These are phyloP conservation scores for Trametes maxima DNA, from an alignment of 768 basidiomycete genomes.

Conservation along the genomic window DNA sequence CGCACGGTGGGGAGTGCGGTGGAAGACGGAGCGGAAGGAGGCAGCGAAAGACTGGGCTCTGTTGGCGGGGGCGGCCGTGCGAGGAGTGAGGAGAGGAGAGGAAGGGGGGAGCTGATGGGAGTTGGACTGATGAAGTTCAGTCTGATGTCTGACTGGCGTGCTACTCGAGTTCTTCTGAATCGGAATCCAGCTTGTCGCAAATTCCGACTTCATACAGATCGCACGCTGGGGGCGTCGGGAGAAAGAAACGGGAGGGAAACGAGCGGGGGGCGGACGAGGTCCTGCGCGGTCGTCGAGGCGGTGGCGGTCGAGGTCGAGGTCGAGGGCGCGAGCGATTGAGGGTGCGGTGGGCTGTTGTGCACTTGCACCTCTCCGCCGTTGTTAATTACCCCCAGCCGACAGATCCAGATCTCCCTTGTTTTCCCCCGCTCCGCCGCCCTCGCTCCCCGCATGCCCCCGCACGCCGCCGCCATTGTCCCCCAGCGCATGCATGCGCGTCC, in stretches of 20 bases:
- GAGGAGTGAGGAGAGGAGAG: constrained; percentile 19
- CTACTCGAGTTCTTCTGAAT: constrained; percentile 23
- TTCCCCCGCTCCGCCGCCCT: not conserved
- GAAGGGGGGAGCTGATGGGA: constrained; percentile 25
- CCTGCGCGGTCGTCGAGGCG: constrained; percentile 2
- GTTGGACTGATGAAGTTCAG: constrained; percentile 29
- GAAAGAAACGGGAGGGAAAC: constrained; percentile 8
- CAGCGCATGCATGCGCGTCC: not conserved
- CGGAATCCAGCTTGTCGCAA: constrained; percentile 22
- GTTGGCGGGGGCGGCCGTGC: constrained; percentile 13
- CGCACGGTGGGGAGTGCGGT: constrained; percentile 44
- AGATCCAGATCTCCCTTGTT: constrained; percentile 16
- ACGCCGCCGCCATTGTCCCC: not conserved
- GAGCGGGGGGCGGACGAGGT: constrained; percentile 3
- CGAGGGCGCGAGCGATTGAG: not conserved
- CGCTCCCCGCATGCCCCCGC: not conserved
- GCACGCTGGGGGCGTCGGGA: constrained; percentile 12
- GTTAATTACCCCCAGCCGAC: constrained; percentile 1
- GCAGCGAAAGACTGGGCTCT: constrained; percentile 29
- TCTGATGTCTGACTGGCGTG: constrained; percentile 22
- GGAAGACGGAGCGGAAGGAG: constrained; percentile 56
- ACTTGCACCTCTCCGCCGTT: not conserved
- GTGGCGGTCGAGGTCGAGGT: constrained; percentile 14
- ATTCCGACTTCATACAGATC: constrained; percentile 24
- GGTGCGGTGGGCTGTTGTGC: not conserved